Evolutionary conservation across 306 rosid genomes (phyloP).

Genomic region (Pterocarpus macrocarpus): DNA sequence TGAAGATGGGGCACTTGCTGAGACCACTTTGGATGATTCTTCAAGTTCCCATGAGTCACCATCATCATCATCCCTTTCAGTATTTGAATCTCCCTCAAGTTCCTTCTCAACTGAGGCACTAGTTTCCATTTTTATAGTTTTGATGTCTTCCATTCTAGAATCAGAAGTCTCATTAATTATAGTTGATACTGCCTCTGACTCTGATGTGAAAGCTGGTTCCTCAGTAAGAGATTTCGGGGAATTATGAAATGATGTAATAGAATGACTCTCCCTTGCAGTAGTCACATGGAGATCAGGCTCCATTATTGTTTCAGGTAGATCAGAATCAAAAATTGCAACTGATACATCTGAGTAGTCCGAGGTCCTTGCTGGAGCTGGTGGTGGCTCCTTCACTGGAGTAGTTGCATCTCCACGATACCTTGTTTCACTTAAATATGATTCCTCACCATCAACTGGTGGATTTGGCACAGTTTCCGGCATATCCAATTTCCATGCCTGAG

Average conservation of each 20-base stretch:
- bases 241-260: slow-evolving; percentile 51
- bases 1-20: slow-evolving; percentile 56
- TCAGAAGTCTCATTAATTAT: slow-evolving; percentile 59
- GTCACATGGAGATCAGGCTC: slow-evolving; percentile 61
- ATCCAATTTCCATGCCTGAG: slow-evolving; percentile 67
- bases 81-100: slow-evolving; percentile 61
- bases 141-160: slow-evolving; percentile 44
- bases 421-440: slow-evolving; percentile 52
- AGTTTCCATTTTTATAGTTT: slow-evolving; percentile 51
- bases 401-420: slow-evolving; percentile 58
- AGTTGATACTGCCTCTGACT: slow-evolving; percentile 55
- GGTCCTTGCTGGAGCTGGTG: slow-evolving; percentile 47
- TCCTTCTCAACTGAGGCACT: slow-evolving; percentile 64
- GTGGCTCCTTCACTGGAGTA: slow-evolving; percentile 52
- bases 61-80: slow-evolving; percentile 79
- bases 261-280: slow-evolving; percentile 55
- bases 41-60: slow-evolving; percentile 83
- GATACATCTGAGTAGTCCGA: slow-evolving; percentile 55
- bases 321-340: slow-evolving; percentile 49
- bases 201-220: slow-evolving; percentile 55
- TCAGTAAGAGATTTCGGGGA: slow-evolving; percentile 45
- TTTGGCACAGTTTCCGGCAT: slow-evolving; percentile 50
- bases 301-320: slow-evolving; percentile 64
- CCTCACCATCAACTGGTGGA: slow-evolving; percentile 41
- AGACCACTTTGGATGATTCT: slow-evolving; percentile 66